Conservation (phyloP, 2,329 filamentous ascomycete genomes). For the Aspergillus pseudoglaucus region DNA sequence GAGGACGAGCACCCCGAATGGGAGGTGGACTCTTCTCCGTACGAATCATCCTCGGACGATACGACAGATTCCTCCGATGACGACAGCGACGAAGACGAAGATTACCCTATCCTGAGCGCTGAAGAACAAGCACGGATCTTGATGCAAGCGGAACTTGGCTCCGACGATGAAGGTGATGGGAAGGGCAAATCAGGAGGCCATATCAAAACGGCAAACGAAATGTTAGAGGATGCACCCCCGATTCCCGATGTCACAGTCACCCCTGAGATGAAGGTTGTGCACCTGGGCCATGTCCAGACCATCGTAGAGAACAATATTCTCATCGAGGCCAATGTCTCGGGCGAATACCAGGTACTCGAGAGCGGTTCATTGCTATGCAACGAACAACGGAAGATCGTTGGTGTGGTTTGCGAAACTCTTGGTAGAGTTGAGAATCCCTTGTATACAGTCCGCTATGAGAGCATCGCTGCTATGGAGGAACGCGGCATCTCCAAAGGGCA, state of each 20-base stretch:
- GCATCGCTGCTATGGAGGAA: slow-evolving; percentile 59
- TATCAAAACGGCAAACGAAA: slow-evolving; percentile 77
- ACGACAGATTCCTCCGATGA: slow-evolving; percentile 59
- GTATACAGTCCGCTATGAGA: slow-evolving; percentile 74
- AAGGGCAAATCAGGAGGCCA: slow-evolving; percentile 42
- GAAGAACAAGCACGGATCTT: slow-evolving; percentile 79
- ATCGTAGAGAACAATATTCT: slow-evolving; percentile 73
- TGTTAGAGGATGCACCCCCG: slow-evolving; percentile 54
- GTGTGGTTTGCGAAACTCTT: slow-evolving; percentile 75
- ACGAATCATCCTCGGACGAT: slow-evolving; percentile 57
- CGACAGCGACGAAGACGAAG: slow-evolving; percentile 44
- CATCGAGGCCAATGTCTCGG: slow-evolving; percentile 69
- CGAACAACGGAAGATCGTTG: slow-evolving; percentile 67
- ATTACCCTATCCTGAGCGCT: slow-evolving; percentile 67
- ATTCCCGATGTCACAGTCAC: slow-evolving; percentile 76
- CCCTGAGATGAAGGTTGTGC: slow-evolving; percentile 66
- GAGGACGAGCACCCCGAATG: slow-evolving; percentile 64
- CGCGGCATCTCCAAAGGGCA: slow-evolving; percentile 63
- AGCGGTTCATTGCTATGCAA: slow-evolving; percentile 76
- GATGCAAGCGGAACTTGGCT: slow-evolving; percentile 74
- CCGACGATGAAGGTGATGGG: slow-evolving; percentile 66
- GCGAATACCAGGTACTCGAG: slow-evolving; percentile 80
- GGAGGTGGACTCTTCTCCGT: slow-evolving; percentile 73
- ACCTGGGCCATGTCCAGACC: slow-evolving; percentile 68
- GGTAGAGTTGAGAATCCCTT: slow-evolving; percentile 79